phyloP scores from a whole-genome alignment of 768 basidiomycete genomes.

The Leccinum obscurum region DNA sequence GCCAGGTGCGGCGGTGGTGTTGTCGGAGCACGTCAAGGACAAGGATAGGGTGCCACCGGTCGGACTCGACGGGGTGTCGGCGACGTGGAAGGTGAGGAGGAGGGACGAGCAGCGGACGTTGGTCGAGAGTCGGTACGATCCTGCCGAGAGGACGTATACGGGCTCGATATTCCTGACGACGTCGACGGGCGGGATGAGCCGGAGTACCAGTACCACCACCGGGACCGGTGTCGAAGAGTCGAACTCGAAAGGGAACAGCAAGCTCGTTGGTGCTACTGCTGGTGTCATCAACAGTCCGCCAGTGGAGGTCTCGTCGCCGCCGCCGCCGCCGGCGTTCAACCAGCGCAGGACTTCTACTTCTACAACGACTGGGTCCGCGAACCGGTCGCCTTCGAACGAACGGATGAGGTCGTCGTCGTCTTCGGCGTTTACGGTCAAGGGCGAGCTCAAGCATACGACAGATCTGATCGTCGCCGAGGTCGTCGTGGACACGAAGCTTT shows the following conservation, averaged over 20 bases:
- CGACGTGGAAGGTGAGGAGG: constrained; percentile 56
- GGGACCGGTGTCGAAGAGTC: constrained; percentile 33
- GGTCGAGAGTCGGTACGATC: constrained; percentile 53
- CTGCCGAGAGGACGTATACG: constrained; percentile 51
- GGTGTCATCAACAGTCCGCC: not conserved
- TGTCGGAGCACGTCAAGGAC: constrained; percentile 48
- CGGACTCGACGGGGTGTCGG: constrained; percentile 30
- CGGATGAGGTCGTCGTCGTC: constrained; percentile 40
- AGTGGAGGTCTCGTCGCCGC: constrained; percentile 22
- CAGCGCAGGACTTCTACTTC: constrained; percentile 22
- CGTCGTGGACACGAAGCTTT: constrained; percentile 78
- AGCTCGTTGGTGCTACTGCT: not conserved
- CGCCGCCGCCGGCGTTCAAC: constrained; percentile 22
- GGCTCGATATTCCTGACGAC: constrained; percentile 49
- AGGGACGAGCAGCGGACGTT: constrained; percentile 60
- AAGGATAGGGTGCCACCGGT: constrained; percentile 15
- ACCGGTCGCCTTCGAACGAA: constrained; percentile 37
- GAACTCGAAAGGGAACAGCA: constrained; percentile 43
- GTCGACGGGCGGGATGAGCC: constrained; percentile 11
- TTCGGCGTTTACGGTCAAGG: constrained; percentile 56
- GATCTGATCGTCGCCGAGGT: constrained; percentile 80
- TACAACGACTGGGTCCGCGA: constrained; percentile 20
- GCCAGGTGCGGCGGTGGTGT: constrained; percentile 63
- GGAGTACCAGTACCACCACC: constrained; percentile 17
- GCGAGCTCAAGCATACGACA: constrained; percentile 57